Evolutionary conservation across 441 rosid species (phyloP).

Genomic region (Hura crepitans): DNA sequence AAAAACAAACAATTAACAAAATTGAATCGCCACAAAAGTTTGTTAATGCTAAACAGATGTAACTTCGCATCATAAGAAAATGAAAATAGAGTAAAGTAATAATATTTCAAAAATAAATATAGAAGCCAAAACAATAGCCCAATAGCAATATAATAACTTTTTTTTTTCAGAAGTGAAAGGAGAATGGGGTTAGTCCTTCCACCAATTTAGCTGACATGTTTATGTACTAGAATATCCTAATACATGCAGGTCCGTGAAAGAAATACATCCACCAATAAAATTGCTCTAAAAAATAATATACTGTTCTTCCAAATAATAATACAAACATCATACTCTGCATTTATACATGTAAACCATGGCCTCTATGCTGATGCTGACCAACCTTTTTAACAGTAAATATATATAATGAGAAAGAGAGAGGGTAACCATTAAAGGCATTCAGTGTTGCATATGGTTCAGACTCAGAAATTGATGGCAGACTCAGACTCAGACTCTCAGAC

Average conservation of each 20-base stretch:
- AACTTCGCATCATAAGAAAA: no score
- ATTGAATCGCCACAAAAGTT: no score
- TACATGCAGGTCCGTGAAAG: neutral
- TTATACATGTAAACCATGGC: slow-evolving; percentile 35
- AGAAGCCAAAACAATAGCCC: no score
- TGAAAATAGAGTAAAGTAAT: no score
- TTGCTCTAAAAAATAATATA: neutral
- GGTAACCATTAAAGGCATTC: slow-evolving; percentile 38
- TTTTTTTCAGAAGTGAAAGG: neutral
- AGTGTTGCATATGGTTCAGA: slow-evolving; percentile 37
- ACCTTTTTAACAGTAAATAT: slow-evolving; percentile 29
- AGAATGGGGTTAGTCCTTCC: slow-evolving; percentile 11
- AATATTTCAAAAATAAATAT: no score
- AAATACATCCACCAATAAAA: neutral
- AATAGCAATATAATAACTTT: no score
- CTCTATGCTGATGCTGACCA: slow-evolving; percentile 60
- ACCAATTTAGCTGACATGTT: slow-evolving; percentile 27
- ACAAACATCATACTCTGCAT: no score
- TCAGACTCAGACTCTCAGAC: neutral
- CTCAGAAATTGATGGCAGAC: slow-evolving; percentile 44
- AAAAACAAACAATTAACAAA: no score
- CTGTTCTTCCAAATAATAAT: slow-evolving; percentile 9
- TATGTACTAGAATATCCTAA: slow-evolving; percentile 18
- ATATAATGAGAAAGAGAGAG: slow-evolving; percentile 13
- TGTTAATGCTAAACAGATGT: neutral